Percentiles rank a stretch among this genome's conserved stretches.
These are phyloP conservation scores for Penicillium crystallinum DNA, from an alignment of 495 filamentous ascomycete species.

Conservation along the genomic window DNA sequence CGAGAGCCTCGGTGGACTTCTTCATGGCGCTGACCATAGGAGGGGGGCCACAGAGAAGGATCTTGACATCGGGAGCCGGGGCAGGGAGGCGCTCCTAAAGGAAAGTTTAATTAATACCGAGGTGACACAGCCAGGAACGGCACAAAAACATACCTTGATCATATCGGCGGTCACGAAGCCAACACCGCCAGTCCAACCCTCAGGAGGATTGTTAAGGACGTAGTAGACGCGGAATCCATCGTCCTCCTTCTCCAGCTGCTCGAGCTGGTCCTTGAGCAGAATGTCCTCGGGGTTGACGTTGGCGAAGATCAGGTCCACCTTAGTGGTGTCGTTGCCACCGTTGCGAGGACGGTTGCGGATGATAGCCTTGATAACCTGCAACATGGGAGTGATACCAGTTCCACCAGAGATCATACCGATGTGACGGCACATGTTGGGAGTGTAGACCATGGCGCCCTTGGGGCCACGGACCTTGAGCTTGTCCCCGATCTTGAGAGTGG, in stretches of 20 bases:
- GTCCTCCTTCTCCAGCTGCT: slow-evolving; percentile 70
- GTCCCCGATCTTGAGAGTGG: slow-evolving; percentile 73
- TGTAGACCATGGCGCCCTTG: slow-evolving; percentile 96
- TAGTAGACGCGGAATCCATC: slow-evolving; percentile 80
- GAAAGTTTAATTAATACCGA: slow-evolving; percentile 12
- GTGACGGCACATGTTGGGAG: slow-evolving; percentile 85
- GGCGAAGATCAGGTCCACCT: slow-evolving; percentile 92
- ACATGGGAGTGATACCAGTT: slow-evolving; percentile 97
- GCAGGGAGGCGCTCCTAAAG: slow-evolving; percentile 70
- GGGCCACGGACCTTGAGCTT: slow-evolving; percentile 85
- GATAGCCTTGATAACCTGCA: slow-evolving; percentile 89
- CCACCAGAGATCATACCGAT: slow-evolving; percentile 98
- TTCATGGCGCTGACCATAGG: slow-evolving; percentile 97
- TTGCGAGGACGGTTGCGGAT: slow-evolving; percentile 67
- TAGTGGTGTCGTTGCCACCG: slow-evolving; percentile 71
- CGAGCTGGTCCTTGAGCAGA: slow-evolving; percentile 84
- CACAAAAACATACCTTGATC: slow-evolving; percentile 65
- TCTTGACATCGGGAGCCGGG: slow-evolving; percentile 82
- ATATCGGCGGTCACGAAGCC: slow-evolving; percentile 94
- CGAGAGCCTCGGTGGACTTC: slow-evolving; percentile 84
- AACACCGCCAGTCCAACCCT: slow-evolving; percentile 81
- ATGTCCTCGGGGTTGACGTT: slow-evolving; percentile 94
- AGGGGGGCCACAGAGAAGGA: slow-evolving; percentile 93
- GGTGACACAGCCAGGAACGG: neutral
- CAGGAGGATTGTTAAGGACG: slow-evolving; percentile 92